A percentile compares a stretch with the other conserved stretches of the same genome.
Evolutionary conservation across 768 basidiomycete species (phyloP).

Genomic region (Dentipellis fragilis): DNA sequence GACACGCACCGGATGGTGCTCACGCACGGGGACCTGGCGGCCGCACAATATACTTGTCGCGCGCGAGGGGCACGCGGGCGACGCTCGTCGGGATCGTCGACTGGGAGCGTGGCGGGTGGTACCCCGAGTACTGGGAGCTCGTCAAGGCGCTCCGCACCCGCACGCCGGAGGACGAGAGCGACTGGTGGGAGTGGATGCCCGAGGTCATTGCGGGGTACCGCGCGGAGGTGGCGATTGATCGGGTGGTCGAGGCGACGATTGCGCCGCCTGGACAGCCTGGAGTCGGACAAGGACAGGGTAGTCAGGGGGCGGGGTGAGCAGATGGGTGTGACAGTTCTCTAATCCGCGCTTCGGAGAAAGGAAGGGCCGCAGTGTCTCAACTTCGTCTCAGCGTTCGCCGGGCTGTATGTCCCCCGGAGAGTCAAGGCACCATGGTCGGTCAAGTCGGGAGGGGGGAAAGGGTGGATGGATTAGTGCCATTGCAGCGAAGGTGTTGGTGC

Average conservation of each 20-base stretch:
- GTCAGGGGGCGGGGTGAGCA: too few relatives aligned
- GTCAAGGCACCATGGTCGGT: too few relatives aligned
- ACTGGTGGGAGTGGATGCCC: neutral
- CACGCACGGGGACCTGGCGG: slow-evolving; percentile 33
- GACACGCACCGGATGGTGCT: slow-evolving; percentile 16
- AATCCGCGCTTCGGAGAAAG: too few relatives aligned
- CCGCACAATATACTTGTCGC: slow-evolving; percentile 34
- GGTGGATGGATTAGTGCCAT: too few relatives aligned
- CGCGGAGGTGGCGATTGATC: neutral
- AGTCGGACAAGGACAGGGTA: too few relatives aligned
- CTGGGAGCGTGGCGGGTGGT: slow-evolving; percentile 27
- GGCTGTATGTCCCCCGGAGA: too few relatives aligned
- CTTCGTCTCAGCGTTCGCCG: too few relatives aligned
- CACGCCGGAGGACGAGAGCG: neutral
- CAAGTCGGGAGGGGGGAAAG: too few relatives aligned
- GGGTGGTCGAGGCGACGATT: neutral
- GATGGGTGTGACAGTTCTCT: too few relatives aligned
- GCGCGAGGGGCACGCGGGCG: slow-evolving; percentile 1
- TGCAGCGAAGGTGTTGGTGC: too few relatives aligned
- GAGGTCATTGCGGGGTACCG: neutral
- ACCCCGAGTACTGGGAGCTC: slow-evolving; percentile 27
- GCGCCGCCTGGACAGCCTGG: neutral
- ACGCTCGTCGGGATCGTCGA: slow-evolving; percentile 25
- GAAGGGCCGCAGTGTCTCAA: too few relatives aligned
- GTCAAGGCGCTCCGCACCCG: slow-evolving; percentile 18